These are phyloP conservation scores for Casuarina equisetifolia DNA, from an alignment of 306 rosid species.

Conservation along the genomic window DNA sequence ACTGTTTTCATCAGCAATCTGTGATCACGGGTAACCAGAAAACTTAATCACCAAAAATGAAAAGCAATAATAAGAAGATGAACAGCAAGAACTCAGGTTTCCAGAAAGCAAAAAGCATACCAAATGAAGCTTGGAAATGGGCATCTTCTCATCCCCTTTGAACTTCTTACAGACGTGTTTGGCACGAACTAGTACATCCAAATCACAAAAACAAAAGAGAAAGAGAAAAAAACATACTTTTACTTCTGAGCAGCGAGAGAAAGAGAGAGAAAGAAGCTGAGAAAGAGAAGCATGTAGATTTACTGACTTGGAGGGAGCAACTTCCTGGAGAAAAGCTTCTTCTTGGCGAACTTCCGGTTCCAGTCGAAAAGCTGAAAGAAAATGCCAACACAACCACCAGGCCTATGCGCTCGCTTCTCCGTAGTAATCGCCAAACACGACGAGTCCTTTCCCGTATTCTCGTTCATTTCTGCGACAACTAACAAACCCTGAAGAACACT, in stretches of 20 bases:
- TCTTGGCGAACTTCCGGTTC: conserved; percentile 80
- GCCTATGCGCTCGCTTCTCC: conserved; percentile 64
- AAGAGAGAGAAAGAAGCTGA: background rate
- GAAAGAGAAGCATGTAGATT: background rate
- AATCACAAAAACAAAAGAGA: conserved; percentile 27
- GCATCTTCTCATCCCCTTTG: conserved; percentile 73
- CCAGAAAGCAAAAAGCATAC: conserved; percentile 36
- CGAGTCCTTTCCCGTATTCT: conserved; percentile 43
- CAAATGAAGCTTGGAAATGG: conserved; percentile 69
- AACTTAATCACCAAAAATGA: conserved; percentile 9
- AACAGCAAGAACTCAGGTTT: background rate
- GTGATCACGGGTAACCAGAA: conserved; percentile 24
- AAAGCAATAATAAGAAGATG: conserved; percentile 2
- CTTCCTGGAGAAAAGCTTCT: conserved; percentile 78
- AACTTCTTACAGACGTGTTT: conserved; percentile 61
- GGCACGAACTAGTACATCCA: conserved; percentile 49
- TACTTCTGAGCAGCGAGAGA: background rate
- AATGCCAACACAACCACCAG: conserved; percentile 85
- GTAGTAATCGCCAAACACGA: conserved; percentile 55
- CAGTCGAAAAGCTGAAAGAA: conserved; percentile 93
- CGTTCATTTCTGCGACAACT: conserved; percentile 52
- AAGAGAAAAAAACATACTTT: background rate
- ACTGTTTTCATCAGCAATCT: conserved; percentile 89
- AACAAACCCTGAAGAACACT: conserved; percentile 12
- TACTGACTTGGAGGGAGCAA: conserved; percentile 73